Evolutionary conservation across 257 asterid genomes (phyloP).

Genomic region (Petunia secreta): DNA sequence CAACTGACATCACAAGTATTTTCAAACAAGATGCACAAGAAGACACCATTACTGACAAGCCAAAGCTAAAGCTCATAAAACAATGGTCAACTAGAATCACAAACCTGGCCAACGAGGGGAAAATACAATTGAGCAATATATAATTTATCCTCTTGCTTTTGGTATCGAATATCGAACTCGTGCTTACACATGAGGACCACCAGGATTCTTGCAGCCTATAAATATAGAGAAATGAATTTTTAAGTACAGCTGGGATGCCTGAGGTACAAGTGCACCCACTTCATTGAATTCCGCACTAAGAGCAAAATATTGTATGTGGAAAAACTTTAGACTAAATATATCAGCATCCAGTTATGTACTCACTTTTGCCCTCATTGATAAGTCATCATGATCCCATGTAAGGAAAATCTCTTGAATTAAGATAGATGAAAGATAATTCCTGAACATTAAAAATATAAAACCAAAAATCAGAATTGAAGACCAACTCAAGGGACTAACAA

Average conservation of each 20-base stretch:
- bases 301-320: conserved; percentile 24
- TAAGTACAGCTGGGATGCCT: conserved; percentile 25
- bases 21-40: background rate
- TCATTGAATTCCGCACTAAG: background rate
- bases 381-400: conserved; percentile 98
- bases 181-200: conserved; percentile 97
- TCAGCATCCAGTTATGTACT: conserved; percentile 36
- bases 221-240: conserved; percentile 35
- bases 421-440: conserved; percentile 94
- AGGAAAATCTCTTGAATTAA: conserved; percentile 98
- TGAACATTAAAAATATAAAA: conserved; percentile 33
- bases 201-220: conserved; percentile 89
- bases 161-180: conserved; percentile 95
- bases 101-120: conserved; percentile 96
- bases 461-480: background rate
- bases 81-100: conserved; percentile 22
- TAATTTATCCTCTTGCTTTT: conserved; percentile 95
- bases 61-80: background rate
- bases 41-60: background rate
- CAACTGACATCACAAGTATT: background rate
- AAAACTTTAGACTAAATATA: background rate
- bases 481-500: background rate
- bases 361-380: conserved; percentile 94
- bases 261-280: background rate
- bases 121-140: conserved; percentile 96